Conservation (phyloP, 352 stramenopile species). For the Lagenidium giganteum region DNA sequence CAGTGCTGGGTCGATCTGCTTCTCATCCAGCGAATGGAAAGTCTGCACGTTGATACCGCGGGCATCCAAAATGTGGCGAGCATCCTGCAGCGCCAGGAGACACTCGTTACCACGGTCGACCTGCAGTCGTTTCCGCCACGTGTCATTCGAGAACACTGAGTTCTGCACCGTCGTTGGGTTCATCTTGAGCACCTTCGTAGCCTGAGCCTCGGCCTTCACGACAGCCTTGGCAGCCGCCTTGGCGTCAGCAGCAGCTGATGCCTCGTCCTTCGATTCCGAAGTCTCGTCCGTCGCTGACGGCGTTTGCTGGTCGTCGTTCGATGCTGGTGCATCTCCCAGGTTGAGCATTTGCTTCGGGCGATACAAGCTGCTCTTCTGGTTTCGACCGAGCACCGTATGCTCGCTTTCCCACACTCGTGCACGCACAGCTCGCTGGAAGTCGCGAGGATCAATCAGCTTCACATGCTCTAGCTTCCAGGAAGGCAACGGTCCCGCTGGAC, state of each 20-base stretch:
- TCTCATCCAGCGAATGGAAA: conserved; percentile 74
- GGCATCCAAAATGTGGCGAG: conserved; percentile 74
- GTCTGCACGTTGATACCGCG: conserved; percentile 82
- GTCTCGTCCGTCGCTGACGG: conserved; percentile 10
- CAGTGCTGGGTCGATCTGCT: conserved; percentile 68
- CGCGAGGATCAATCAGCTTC: conserved; percentile 58
- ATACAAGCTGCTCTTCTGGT: conserved; percentile 75
- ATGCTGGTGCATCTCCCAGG: conserved; percentile 17
- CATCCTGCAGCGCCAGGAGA: conserved; percentile 75
- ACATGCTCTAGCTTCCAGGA: conserved; percentile 85
- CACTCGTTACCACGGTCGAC: conserved; percentile 75
- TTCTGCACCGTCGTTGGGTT: conserved; percentile 29
- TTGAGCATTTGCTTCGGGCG: conserved; percentile 67
- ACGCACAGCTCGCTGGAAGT: conserved; percentile 58
- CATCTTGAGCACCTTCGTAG: conserved; percentile 56
- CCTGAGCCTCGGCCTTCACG: conserved; percentile 14
- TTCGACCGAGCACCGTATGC: conserved; percentile 72
- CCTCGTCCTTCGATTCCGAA: background rate
- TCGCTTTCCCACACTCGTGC: conserved; percentile 71
- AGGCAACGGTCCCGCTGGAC: conserved; percentile 41
- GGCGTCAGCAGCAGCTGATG: background rate
- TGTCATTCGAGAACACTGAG: conserved; percentile 72
- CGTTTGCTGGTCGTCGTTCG: conserved; percentile 7
- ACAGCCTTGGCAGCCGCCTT: conserved; percentile 7
- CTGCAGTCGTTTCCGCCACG: conserved; percentile 63